Percentiles rank a stretch among this genome's conserved stretches.
phyloP scores from a whole-genome alignment of 176 grass and related monocot genomes.

The Thinopyrum elongatum region DNA sequence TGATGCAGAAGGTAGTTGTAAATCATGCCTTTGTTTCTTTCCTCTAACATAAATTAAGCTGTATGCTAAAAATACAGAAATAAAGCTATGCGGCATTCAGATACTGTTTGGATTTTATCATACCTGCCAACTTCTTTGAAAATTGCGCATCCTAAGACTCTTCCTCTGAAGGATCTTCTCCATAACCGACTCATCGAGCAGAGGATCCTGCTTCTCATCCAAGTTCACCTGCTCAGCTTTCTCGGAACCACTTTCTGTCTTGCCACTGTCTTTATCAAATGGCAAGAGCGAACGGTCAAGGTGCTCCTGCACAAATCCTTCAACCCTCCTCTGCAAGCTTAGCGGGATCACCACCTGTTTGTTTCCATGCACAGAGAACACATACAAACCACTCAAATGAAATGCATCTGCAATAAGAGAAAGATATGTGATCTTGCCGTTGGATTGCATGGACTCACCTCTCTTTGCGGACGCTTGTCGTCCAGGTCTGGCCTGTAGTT shows the following conservation, averaged over 20 bases:
- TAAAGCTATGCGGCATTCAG: constrained; percentile 1
- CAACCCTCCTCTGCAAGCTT: constrained; percentile 94
- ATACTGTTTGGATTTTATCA: background rate
- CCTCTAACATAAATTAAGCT: background rate
- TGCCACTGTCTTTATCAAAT: constrained; percentile 35
- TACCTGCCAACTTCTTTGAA: constrained; percentile 95
- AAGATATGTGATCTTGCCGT: background rate
- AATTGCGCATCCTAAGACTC: constrained; percentile 82
- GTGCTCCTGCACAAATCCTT: constrained; percentile 84
- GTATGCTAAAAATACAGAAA: background rate
- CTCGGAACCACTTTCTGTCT: constrained; percentile 26
- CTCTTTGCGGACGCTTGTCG: constrained; percentile 90
- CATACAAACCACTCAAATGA: background rate
- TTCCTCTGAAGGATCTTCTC: constrained; percentile 97
- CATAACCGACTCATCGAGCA: constrained; percentile 76
- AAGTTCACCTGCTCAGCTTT: constrained; percentile 36
- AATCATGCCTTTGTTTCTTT: background rate
- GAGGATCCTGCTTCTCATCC: constrained; percentile 66
- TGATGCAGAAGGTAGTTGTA: constrained; percentile 4
- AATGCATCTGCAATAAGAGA: constrained; percentile 12
- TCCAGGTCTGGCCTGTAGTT: constrained; percentile 95
- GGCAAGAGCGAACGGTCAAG: constrained; percentile 59
- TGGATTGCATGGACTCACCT: constrained; percentile 33
- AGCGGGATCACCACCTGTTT: constrained; percentile 79
- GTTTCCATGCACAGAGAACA: constrained; percentile 19